A percentile compares a stretch with the other conserved stretches of the same genome.
Evolutionary conservation across 768 basidiomycete genomes (phyloP).

Genomic region (Tricholoma sp.): DNA sequence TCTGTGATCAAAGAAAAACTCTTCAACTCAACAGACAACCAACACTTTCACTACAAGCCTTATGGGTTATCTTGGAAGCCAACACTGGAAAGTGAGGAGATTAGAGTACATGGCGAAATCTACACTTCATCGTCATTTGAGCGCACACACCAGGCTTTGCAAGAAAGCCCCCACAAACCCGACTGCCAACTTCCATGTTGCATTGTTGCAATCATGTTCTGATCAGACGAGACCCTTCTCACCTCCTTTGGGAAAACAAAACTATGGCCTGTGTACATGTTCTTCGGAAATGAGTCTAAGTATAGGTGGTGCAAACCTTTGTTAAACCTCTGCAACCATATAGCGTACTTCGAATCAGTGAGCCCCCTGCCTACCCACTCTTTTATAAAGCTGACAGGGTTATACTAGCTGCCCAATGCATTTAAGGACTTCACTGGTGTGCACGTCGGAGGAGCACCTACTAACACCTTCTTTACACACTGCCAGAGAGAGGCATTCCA

Average conservation of each 20-base stretch:
- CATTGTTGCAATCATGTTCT: too few species aligned
- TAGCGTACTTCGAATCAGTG: conserved; percentile 25
- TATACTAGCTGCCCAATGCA: conserved; percentile 1
- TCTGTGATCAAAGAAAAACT: too few species aligned
- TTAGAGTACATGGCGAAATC: too few species aligned
- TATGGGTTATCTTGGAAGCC: too few species aligned
- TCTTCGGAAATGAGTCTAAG: conserved; percentile 31
- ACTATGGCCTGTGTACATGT: conserved; percentile 28
- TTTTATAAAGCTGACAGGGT: neutral
- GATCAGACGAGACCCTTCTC: too few species aligned
- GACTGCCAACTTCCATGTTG: too few species aligned
- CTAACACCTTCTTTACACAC: conserved; percentile 6
- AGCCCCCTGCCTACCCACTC: neutral
- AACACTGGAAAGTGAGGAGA: too few species aligned
- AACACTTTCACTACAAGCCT: conserved; percentile 13
- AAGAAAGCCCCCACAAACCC: too few species aligned
- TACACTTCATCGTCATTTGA: too few species aligned
- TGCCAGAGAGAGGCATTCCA: conserved; percentile 24
- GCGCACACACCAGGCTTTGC: too few species aligned
- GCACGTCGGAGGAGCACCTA: neutral
- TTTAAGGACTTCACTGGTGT: conserved; percentile 1
- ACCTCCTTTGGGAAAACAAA: too few species aligned
- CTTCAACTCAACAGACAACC: too few species aligned
- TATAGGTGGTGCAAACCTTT: conserved; percentile 21
- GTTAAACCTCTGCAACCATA: conserved; percentile 17